These are phyloP conservation scores for Acanthamoeba sp. DNA, from an alignment of 208 protist genomes.

Conservation along the genomic window DNA sequence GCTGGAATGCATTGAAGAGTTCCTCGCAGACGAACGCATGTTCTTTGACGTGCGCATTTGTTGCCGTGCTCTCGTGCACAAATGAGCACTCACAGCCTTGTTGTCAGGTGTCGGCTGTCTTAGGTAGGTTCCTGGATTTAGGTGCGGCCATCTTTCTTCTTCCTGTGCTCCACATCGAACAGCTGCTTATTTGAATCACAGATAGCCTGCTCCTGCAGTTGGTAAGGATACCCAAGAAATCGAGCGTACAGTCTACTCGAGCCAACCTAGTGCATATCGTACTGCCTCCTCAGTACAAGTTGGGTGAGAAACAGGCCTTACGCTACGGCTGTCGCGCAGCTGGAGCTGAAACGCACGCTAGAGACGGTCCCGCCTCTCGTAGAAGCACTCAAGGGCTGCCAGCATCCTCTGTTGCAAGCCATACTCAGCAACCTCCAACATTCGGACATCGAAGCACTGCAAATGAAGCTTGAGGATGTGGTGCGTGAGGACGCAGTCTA, in stretches of 20 bases:
- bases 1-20: slow-evolving; percentile 65
- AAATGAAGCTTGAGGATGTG: neutral
- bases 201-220: slow-evolving; percentile 49
- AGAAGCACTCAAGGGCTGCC: slow-evolving; percentile 49
- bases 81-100: neutral
- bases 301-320: neutral
- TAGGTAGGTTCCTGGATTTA: slow-evolving; percentile 8
- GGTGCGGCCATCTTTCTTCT: neutral
- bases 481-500: slow-evolving; percentile 35
- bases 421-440: slow-evolving; percentile 38
- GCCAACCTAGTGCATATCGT: slow-evolving; percentile 37
- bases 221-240: slow-evolving; percentile 72
- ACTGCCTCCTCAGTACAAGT: neutral
- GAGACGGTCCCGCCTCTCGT: neutral
- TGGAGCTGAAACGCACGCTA: slow-evolving; percentile 72
- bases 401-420: slow-evolving; percentile 32
- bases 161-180: neutral
- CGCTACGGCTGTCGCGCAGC: neutral
- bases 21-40: slow-evolving; percentile 23
- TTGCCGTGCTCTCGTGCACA: too few relatives aligned
- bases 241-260: slow-evolving; percentile 37
- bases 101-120: neutral
- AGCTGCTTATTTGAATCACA: neutral
- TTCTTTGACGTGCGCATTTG: slow-evolving; percentile 39
- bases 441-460: neutral